Conservation (phyloP, 163 green algal species). For the Prototheca wickerhamii region DNA sequence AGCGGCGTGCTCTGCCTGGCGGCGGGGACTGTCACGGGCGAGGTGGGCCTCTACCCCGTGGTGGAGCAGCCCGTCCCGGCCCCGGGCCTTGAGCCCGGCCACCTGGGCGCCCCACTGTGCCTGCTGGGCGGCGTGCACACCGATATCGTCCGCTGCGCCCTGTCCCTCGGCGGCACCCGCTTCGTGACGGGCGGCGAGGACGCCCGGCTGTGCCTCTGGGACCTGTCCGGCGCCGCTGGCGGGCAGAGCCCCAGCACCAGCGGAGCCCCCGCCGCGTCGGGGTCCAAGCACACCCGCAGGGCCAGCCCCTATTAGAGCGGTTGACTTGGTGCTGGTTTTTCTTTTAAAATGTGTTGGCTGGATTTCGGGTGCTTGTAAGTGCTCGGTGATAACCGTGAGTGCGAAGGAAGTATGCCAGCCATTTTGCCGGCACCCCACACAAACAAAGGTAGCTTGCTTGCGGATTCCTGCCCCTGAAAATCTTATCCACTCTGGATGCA, state of each 20-base stretch:
- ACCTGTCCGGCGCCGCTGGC: neutral
- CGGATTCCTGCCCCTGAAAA: too few relatives aligned
- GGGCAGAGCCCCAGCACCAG: conserved; percentile 1
- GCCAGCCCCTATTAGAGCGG: conserved; percentile 2
- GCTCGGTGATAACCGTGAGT: too few relatives aligned
- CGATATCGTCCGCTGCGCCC: conserved; percentile 23
- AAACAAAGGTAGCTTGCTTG: too few relatives aligned
- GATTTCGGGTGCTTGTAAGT: neutral
- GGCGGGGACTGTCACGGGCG: conserved; percentile 25
- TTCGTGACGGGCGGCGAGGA: conserved; percentile 26
- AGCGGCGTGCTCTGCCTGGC: conserved; percentile 37
- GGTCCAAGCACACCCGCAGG: conserved; percentile 4
- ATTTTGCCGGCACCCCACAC: too few relatives aligned
- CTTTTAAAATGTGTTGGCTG: too few relatives aligned
- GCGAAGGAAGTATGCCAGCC: too few relatives aligned
- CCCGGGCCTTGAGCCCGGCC: too few relatives aligned
- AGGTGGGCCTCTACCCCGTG: conserved; percentile 25
- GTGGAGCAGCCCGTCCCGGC: neutral
- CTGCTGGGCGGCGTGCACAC: conserved; percentile 36
- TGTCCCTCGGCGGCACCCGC: conserved; percentile 2
- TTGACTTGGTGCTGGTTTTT: too few relatives aligned
- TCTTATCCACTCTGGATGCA: too few relatives aligned
- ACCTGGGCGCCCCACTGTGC: conserved; percentile 25
- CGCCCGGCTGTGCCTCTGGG: conserved; percentile 19
- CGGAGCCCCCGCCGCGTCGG: neutral